phyloP scores from a whole-genome alignment of 352 stramenopile genomes.

The Thraustotheca clavata region DNA sequence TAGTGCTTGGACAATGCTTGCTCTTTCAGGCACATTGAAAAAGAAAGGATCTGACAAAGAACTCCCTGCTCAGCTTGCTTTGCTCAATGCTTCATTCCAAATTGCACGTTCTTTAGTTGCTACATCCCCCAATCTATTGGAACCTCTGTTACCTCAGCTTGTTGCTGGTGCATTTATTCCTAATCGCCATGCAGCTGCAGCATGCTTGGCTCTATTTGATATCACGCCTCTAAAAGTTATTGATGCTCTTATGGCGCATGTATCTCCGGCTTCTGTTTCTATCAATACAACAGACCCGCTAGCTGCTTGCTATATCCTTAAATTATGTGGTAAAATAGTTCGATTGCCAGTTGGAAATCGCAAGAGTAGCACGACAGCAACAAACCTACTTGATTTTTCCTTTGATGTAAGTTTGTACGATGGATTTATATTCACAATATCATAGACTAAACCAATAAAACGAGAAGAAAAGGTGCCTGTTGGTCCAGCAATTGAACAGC shows the following conservation, averaged over 20 bases:
- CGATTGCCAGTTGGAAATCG: conserved; percentile 29
- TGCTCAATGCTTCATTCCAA: conserved; percentile 44
- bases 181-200: conserved; percentile 49
- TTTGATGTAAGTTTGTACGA: conserved; percentile 31
- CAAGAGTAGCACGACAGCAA: conserved; percentile 4
- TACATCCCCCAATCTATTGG: conserved; percentile 22
- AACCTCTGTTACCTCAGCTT: conserved; percentile 39
- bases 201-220: conserved; percentile 41
- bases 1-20: conserved; percentile 31
- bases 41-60: conserved; percentile 55
- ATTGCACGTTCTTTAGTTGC: conserved; percentile 42
- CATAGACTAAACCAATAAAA: conserved; percentile 1
- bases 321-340: conserved; percentile 45
- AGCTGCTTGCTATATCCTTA: conserved; percentile 56
- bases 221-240: conserved; percentile 32
- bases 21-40: conserved; percentile 39
- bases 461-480: background rate
- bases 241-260: conserved; percentile 40
- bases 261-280: conserved; percentile 37
- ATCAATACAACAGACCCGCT: conserved; percentile 42
- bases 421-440: no score
- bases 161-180: conserved; percentile 48
- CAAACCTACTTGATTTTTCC: conserved; percentile 43
- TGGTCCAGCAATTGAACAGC: background rate
- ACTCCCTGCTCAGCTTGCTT: conserved; percentile 39